Evolutionary conservation across 129 eudicot species (phyloP), one percentile per base, ranked within the genome.

Genomic region (Tagetes erecta): DNA sequence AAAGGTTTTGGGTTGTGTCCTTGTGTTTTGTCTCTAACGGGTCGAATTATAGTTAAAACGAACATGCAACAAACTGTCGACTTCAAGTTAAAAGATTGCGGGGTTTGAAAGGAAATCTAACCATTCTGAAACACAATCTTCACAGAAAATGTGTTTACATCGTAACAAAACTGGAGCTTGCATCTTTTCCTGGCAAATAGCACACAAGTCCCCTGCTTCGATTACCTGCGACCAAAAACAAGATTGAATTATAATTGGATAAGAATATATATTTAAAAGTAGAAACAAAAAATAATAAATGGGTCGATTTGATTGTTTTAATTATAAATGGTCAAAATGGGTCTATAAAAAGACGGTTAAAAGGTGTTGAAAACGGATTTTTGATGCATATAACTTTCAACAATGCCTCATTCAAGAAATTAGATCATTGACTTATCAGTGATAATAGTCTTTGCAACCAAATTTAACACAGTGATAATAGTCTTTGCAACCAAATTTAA

Each of bases 61-160:
- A 6, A 9, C 2, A 60, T 13, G 59, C 6, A 13, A 74, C 31
- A 44, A 46, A 47, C 6, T 3, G 3, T 49, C 41, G 40, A 42
- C 20, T 67, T 42, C 46, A 37, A 45, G 44, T 11, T 20, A 41
- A 8, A 59, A 42, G 42, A 68, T 44, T 68, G 59, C 45, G 60
- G 46, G 9, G 34, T 57, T 64, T 20, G 42, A 65, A 50, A 49
- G 14, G 14, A 41, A 67, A 70, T 79, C 91, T 74, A 59, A 91
- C 97, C 97, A 91, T 85, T 91, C 97, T 4, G 97, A 91, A 50
- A 86, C 94, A 74, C 97, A 91, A 53, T 91, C 97, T 82, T 90
- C 96, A 56, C 96, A 90, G 76, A 90, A 90, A 36, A 90, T 82
- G 78, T 90, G 97, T 78, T 91, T 91, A 73, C 97, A 91, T 27